Evolutionary conservation across 345 rosid species (phyloP).

Genomic region (Rhizophora mangle): DNA sequence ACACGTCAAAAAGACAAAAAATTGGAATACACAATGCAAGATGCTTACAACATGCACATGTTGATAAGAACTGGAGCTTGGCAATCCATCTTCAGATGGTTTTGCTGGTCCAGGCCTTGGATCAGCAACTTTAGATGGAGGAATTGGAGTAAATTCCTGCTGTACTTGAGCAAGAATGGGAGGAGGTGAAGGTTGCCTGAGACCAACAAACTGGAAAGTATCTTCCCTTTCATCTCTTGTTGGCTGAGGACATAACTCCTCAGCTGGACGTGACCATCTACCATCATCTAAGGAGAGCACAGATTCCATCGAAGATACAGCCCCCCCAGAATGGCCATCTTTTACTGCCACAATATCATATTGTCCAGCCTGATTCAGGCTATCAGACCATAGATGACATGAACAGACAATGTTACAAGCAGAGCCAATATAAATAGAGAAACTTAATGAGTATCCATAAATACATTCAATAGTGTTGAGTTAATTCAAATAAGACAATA

Average conservation of each 20-base stretch:
- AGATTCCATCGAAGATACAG: constrained; percentile 57
- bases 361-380: constrained; percentile 47
- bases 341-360: constrained; percentile 36
- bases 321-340: constrained; percentile 39
- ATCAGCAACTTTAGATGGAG: constrained; percentile 95
- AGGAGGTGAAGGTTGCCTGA: constrained; percentile 86
- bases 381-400: constrained; percentile 33
- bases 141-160: constrained; percentile 55
- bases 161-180: constrained; percentile 87
- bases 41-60: constrained; percentile 81
- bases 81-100: constrained; percentile 46
- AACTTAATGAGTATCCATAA: constrained; percentile 4
- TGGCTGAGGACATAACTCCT: constrained; percentile 26
- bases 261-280: constrained; percentile 57
- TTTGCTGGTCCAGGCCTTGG: constrained; percentile 98
- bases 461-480: not conserved
- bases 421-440: constrained; percentile 7
- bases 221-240: constrained; percentile 35
- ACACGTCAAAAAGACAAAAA: not conserved
- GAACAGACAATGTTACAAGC: constrained; percentile 16
- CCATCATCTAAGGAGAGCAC: constrained; percentile 95
- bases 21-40: not conserved
- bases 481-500: not conserved
- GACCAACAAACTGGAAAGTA: constrained; percentile 71
- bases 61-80: constrained; percentile 58